A percentile compares a stretch with the other conserved stretches of the same genome.
Evolutionary conservation across 805 yeast species (phyloP).

Genomic region (Zygotorulaspora florentina): DNA sequence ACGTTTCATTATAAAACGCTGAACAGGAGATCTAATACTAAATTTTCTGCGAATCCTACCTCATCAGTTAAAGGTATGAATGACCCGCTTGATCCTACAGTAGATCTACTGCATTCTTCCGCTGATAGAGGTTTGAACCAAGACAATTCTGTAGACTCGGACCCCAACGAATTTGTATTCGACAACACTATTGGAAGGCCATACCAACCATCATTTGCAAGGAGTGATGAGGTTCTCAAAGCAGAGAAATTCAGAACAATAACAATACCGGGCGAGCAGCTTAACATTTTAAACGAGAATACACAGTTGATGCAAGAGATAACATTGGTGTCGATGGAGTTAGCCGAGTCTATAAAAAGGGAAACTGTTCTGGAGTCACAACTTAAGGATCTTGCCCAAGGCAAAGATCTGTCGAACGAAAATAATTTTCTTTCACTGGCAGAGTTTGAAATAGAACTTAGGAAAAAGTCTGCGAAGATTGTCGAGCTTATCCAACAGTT

Average conservation of each 20-base stretch:
- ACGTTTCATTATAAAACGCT: slow-evolving; percentile 10
- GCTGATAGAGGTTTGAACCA: background rate
- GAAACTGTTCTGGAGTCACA: slow-evolving; percentile 58
- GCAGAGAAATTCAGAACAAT: slow-evolving; percentile 22
- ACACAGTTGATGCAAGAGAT: slow-evolving; percentile 57
- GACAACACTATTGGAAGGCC: slow-evolving; percentile 19
- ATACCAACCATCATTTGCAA: slow-evolving; percentile 17
- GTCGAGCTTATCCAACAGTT: slow-evolving; percentile 53
- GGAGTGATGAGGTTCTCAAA: slow-evolving; percentile 5
- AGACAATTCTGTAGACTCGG: slow-evolving; percentile 1
- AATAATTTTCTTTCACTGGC: slow-evolving; percentile 10
- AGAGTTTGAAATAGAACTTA: slow-evolving; percentile 34
- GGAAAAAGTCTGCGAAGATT: slow-evolving; percentile 42
- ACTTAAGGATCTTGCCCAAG: slow-evolving; percentile 20
- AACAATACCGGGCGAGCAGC: slow-evolving; percentile 53
- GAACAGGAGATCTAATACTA: background rate
- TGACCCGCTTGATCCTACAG: background rate
- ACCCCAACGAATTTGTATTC: slow-evolving; percentile 22
- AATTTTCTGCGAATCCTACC: background rate
- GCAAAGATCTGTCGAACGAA: slow-evolving; percentile 1
- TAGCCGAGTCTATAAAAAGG: slow-evolving; percentile 66
- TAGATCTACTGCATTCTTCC: too few species aligned
- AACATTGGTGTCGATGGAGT: slow-evolving; percentile 63
- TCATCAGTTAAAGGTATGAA: background rate
- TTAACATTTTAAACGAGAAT: slow-evolving; percentile 58